phyloP scores from a whole-genome alignment of 345 rosid species.

The Eucalyptus marginata region DNA sequence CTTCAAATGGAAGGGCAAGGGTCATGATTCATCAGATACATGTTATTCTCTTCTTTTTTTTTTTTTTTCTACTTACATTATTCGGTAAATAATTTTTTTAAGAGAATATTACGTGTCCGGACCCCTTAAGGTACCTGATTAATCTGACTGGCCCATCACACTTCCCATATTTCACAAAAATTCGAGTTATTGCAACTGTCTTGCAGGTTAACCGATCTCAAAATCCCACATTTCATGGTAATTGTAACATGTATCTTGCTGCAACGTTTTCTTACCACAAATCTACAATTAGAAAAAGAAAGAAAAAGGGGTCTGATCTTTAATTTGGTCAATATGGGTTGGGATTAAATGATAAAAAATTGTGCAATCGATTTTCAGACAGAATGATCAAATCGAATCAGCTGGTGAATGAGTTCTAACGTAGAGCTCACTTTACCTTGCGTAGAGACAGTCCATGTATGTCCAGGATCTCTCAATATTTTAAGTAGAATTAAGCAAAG shows the following conservation, averaged over 20 bases:
- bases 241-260: too few relatives aligned
- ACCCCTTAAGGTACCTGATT: fast-evolving
- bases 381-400: too few relatives aligned
- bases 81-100: fast-evolving
- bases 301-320: too few relatives aligned
- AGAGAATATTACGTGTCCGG: not conserved
- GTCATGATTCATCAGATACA: not conserved
- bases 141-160: not conserved
- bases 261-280: not conserved
- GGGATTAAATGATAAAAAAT: too few relatives aligned
- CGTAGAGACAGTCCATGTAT: not conserved
- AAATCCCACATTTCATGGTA: too few relatives aligned
- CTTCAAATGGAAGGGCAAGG: not conserved
- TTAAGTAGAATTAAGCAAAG: not conserved
- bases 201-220: too few relatives aligned
- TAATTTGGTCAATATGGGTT: too few relatives aligned
- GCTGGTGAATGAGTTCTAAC: too few relatives aligned
- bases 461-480: not conserved
- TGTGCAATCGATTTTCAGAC: too few relatives aligned
- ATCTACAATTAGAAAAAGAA: not conserved
- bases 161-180: too few relatives aligned
- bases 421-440: not conserved
- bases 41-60: not conserved
- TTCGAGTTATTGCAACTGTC: too few relatives aligned
- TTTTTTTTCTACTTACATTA: not conserved